Conservation (phyloP, 345 rosid genomes). For the Cardamine occulta region DNA sequence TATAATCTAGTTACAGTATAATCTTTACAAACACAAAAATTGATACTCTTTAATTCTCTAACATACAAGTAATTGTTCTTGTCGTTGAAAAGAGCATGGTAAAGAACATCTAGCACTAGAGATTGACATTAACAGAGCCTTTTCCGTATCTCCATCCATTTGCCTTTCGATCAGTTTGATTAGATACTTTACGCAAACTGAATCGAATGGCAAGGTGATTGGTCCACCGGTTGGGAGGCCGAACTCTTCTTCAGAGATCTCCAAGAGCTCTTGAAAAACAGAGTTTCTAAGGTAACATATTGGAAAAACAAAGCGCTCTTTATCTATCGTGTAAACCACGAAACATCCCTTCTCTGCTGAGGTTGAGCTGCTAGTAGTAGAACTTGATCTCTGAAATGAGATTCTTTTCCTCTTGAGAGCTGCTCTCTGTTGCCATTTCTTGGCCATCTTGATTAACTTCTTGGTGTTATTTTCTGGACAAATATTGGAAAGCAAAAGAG, state of each 20-base stretch:
- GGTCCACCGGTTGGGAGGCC: slow-evolving; percentile 21
- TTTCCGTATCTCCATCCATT: no score
- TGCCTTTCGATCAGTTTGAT: no score
- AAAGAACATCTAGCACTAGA: no score
- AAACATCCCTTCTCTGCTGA: slow-evolving; percentile 33
- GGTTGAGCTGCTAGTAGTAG: background rate
- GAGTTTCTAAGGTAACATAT: slow-evolving; percentile 29
- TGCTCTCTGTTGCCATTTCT: slow-evolving; percentile 24
- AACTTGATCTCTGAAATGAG: background rate
- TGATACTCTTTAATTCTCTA: background rate
- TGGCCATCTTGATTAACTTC: slow-evolving; percentile 10
- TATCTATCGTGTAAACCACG: slow-evolving; percentile 40
- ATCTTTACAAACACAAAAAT: background rate
- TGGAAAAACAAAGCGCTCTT: slow-evolving; percentile 1
- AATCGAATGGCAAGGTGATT: background rate
- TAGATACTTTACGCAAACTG: no score
- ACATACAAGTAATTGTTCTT: background rate
- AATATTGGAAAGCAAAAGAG: background rate
- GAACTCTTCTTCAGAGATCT: slow-evolving; percentile 47
- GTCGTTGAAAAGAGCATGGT: no score
- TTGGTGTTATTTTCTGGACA: background rate
- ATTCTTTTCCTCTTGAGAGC: slow-evolving; percentile 25
- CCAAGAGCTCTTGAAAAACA: slow-evolving; percentile 41
- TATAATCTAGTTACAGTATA: background rate
- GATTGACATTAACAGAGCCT: no score